Percentiles rank a stretch among this genome's conserved stretches.
Evolutionary conservation across 768 basidiomycete species (phyloP).

Genomic region (Xerocomellus amylosporus): DNA sequence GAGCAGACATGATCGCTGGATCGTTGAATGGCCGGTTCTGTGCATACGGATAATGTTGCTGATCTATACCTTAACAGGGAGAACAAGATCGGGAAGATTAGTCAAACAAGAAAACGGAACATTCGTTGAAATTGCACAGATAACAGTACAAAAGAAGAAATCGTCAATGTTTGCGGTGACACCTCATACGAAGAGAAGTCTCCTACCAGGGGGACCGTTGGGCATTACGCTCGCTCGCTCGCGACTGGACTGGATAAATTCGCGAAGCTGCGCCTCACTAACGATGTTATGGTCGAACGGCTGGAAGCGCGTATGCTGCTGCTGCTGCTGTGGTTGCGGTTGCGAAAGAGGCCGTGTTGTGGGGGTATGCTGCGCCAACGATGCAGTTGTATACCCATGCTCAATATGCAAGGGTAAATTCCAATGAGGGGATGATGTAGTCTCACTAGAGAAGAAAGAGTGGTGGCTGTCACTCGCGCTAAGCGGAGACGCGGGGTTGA

Average conservation of each 20-base stretch:
- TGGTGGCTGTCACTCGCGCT: conserved; percentile 49
- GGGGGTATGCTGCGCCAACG: conserved; percentile 47
- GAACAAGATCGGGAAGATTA: conserved; percentile 14
- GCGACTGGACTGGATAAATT: conserved; percentile 70
- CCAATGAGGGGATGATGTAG: conserved; percentile 46
- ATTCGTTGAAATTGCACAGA: conserved; percentile 25
- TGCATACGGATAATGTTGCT: conserved; percentile 33
- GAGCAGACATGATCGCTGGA: conserved; percentile 79
- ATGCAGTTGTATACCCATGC: conserved; percentile 45
- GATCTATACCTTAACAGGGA: conserved; percentile 33
- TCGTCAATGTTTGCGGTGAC: conserved; percentile 32
- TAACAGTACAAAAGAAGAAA: conserved; percentile 28
- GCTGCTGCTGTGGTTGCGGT: conserved; percentile 30
- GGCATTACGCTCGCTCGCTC: conserved; percentile 45
- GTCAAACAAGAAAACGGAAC: conserved; percentile 6
- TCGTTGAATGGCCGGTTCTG: conserved; percentile 58
- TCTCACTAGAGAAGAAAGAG: conserved; percentile 44
- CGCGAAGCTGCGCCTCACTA: conserved; percentile 75
- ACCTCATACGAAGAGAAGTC: conserved; percentile 41
- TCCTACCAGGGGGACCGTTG: conserved; percentile 47
- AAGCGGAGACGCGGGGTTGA: conserved; percentile 54
- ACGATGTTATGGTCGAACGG: conserved; percentile 51
- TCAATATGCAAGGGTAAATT: conserved; percentile 40
- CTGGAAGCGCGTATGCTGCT: conserved; percentile 47
- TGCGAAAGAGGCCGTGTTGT: conserved; percentile 35